These are phyloP conservation scores for Trichoderma endophyticum DNA, from an alignment of 2,329 filamentous ascomycete species.

Conservation along the genomic window DNA sequence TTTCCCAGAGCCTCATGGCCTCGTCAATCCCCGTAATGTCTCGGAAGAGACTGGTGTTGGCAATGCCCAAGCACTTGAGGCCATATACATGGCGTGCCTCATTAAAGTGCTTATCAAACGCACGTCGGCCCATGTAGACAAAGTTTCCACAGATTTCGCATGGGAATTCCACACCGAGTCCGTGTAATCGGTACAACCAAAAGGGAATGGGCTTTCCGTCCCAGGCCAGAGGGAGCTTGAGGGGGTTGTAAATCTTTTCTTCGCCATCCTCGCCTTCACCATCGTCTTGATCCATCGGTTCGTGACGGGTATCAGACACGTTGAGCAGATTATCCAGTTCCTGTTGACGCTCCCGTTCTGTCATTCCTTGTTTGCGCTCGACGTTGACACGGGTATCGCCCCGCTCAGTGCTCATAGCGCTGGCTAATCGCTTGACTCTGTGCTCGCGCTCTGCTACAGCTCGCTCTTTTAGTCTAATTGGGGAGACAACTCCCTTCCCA, in stretches of 20 bases:
- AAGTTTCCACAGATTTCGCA: conserved; percentile 98
- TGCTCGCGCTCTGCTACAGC: conserved; percentile 88
- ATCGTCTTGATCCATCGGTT: conserved; percentile 52
- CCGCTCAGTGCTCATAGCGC: conserved; percentile 81
- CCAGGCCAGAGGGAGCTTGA: conserved; percentile 95
- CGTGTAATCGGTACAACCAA: conserved; percentile 97
- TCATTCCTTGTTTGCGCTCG: conserved; percentile 96
- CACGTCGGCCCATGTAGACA: conserved; percentile 95
- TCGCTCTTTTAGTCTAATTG: conserved; percentile 74
- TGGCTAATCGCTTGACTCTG: conserved; percentile 73
- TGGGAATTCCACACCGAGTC: conserved; percentile 87
- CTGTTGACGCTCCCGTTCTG: conserved; percentile 88
- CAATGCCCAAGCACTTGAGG: conserved; percentile 89
- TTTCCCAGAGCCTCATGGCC: conserved; percentile 84
- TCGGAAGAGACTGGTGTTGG: conserved; percentile 82
- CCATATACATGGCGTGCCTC: conserved; percentile 92
- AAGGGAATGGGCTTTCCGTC: conserved; percentile 98
- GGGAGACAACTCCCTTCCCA: conserved; percentile 32
- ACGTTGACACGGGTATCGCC: conserved; percentile 91
- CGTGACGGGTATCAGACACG: conserved; percentile 31
- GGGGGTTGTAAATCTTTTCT: conserved; percentile 91
- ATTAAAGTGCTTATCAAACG: conserved; percentile 98
- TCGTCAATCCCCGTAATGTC: conserved; percentile 94
- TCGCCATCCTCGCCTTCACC: conserved; percentile 74
- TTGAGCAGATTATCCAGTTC: conserved; percentile 84